Evolutionary conservation across 129 eudicot genomes (phyloP).

Genomic region (Tanacetum coccineum): DNA sequence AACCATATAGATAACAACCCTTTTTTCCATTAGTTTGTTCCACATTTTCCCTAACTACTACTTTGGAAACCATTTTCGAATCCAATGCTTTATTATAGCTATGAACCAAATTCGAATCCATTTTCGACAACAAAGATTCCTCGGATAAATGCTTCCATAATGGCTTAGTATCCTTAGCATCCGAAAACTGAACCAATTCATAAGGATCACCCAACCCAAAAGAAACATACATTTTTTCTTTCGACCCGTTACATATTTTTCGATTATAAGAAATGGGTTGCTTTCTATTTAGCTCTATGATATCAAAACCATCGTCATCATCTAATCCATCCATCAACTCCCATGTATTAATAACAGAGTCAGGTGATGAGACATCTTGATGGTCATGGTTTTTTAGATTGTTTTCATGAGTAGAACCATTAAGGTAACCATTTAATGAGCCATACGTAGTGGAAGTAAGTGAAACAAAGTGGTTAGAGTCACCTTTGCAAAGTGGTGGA

Average conservation of each 20-base stretch:
- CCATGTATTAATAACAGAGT: slow-evolving; percentile 93
- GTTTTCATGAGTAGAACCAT: too few species aligned
- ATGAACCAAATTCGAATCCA: slow-evolving; percentile 67
- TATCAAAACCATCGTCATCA: slow-evolving; percentile 34
- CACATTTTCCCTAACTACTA: background rate
- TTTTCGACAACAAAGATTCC: slow-evolving; percentile 70
- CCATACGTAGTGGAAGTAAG: slow-evolving; percentile 95
- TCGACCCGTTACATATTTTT: slow-evolving; percentile 22
- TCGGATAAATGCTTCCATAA: slow-evolving; percentile 94
- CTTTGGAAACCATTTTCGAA: background rate
- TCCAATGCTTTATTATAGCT: slow-evolving; percentile 55
- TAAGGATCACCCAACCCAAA: slow-evolving; percentile 40
- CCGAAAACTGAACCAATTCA: slow-evolving; percentile 55
- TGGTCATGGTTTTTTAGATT: too few species aligned
- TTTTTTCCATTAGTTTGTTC: background rate
- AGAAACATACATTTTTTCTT: slow-evolving; percentile 32
- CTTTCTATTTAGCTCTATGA: slow-evolving; percentile 3
- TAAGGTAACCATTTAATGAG: slow-evolving; percentile 20
- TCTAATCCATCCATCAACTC: slow-evolving; percentile 97
- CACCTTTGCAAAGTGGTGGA: slow-evolving; percentile 71
- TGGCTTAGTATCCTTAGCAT: slow-evolving; percentile 49
- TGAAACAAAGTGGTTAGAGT: slow-evolving; percentile 78
- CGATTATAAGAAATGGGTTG: slow-evolving; percentile 10
- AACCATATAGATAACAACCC: slow-evolving; percentile 30
- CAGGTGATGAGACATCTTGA: slow-evolving; percentile 46